Percentiles rank a stretch among this genome's conserved stretches.
phyloP scores from a whole-genome alignment of 2,329 filamentous ascomycete genomes.

The Scleromitrula shiraiana region DNA sequence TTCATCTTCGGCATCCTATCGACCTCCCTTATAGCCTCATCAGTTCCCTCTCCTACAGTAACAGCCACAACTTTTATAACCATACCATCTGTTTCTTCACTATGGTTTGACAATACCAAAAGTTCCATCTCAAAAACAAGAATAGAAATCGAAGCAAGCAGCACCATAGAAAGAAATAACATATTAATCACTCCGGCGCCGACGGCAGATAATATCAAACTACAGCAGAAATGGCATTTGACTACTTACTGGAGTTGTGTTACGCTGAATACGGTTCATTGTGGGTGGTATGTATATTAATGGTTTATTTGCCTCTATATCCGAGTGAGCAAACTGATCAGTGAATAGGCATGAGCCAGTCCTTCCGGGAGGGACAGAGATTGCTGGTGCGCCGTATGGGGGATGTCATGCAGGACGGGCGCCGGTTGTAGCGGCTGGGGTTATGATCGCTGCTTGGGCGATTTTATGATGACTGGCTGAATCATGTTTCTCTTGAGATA shows the following conservation, averaged over 20 bases:
- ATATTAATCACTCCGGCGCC: constrained; percentile 14
- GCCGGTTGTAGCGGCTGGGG: constrained; percentile 8
- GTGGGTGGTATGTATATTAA: constrained; percentile 18
- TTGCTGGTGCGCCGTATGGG: constrained; percentile 17
- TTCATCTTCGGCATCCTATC: background rate
- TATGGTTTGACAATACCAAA: background rate
- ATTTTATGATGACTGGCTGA: background rate
- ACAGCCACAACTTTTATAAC: background rate
- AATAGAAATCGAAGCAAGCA: background rate
- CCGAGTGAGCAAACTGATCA: background rate
- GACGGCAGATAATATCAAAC: constrained; percentile 4
- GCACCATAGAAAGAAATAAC: background rate
- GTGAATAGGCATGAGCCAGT: constrained; percentile 23
- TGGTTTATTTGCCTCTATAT: background rate
- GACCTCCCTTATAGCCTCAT: background rate
- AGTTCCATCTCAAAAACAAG: background rate
- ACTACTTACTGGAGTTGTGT: constrained; percentile 26
- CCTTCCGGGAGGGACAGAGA: constrained; percentile 24
- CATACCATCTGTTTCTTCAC: background rate
- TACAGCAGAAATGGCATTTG: constrained; percentile 25
- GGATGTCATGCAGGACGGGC: background rate
- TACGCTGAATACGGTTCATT: constrained; percentile 17
- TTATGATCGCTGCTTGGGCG: constrained; percentile 7
- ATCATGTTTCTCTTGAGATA: no score
- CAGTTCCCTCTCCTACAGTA: background rate